These are phyloP conservation scores for Chiua virens DNA, from an alignment of 768 basidiomycete genomes.

Conservation along the genomic window DNA sequence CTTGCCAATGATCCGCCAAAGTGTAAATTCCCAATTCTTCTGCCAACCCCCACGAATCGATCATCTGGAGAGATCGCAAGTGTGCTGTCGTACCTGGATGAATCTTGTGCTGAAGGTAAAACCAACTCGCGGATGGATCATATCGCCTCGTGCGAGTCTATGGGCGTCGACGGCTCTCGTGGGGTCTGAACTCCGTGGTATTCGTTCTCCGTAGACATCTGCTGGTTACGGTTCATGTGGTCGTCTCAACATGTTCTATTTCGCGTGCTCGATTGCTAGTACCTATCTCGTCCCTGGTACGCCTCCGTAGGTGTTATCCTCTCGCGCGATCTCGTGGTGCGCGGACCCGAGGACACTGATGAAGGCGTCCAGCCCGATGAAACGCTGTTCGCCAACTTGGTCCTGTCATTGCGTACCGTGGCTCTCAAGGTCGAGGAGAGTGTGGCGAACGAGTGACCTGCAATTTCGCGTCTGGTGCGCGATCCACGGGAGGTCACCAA, in stretches of 20 bases:
- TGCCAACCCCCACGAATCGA: too few relatives aligned
- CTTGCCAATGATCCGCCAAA: too few relatives aligned
- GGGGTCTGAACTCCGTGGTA: too few relatives aligned
- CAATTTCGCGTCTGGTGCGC: constrained; percentile 75
- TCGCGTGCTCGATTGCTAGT: constrained; percentile 40
- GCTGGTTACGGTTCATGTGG: constrained; percentile 1
- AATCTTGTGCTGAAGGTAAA: too few relatives aligned
- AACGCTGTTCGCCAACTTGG: constrained; percentile 66
- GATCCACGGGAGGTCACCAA: constrained; percentile 77
- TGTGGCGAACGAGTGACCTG: constrained; percentile 64
- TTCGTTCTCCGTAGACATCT: constrained; percentile 71
- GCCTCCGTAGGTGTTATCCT: constrained; percentile 60
- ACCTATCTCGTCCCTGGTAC: constrained; percentile 67
- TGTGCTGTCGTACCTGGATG: too few relatives aligned
- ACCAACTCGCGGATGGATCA: too few relatives aligned
- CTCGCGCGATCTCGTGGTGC: constrained; percentile 58
- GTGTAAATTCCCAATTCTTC: too few relatives aligned
- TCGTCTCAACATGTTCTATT: not conserved
- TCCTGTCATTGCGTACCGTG: constrained; percentile 57
- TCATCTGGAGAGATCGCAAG: too few relatives aligned
- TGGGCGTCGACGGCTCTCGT: too few relatives aligned
- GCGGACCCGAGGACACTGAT: constrained; percentile 48
- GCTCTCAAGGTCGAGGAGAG: constrained; percentile 75
- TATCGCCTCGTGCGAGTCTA: too few relatives aligned
- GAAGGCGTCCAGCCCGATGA: constrained; percentile 7